These are phyloP conservation scores for Buxus sempervirens DNA, from an alignment of 164 flowering plant species.

Conservation along the genomic window DNA sequence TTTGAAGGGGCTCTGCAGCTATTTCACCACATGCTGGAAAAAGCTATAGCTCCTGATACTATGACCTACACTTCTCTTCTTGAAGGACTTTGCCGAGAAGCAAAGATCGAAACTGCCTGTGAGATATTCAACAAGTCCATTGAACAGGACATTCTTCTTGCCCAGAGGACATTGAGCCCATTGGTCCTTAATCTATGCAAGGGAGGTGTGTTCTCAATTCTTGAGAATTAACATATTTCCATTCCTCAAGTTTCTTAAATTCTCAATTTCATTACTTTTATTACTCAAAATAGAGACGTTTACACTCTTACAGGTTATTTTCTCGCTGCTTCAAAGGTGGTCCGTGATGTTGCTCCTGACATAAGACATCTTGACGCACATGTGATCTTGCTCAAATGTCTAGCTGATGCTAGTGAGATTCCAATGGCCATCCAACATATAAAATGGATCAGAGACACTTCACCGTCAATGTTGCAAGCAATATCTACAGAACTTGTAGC, in stretches of 20 bases:
- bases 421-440: slow-evolving; percentile 53
- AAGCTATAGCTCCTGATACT: slow-evolving; percentile 55
- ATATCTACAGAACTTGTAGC: slow-evolving; percentile 48
- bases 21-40: slow-evolving; percentile 63
- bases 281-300: not conserved
- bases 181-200: slow-evolving; percentile 53
- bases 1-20: slow-evolving; percentile 61
- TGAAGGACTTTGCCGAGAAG: slow-evolving; percentile 59
- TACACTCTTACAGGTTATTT: slow-evolving; percentile 46
- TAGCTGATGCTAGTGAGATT: slow-evolving; percentile 56
- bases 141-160: slow-evolving; percentile 48
- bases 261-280: too few relatives aligned
- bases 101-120: slow-evolving; percentile 49
- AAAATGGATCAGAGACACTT: slow-evolving; percentile 37
- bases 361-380: slow-evolving; percentile 35
- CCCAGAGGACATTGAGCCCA: slow-evolving; percentile 35
- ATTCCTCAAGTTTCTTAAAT: too few relatives aligned
- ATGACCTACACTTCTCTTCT: slow-evolving; percentile 55
- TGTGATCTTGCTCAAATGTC: slow-evolving; percentile 49
- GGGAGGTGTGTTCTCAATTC: slow-evolving; percentile 39
- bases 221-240: not conserved
- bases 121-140: slow-evolving; percentile 45
- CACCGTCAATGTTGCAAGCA: slow-evolving; percentile 35
- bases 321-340: slow-evolving; percentile 46
- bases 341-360: slow-evolving; percentile 28